Evolutionary conservation across 1,284 basidiomycete genomes (phyloP), one percentile per base, ranked within the genome.

Genomic region (Irpex rosettiformis): DNA sequence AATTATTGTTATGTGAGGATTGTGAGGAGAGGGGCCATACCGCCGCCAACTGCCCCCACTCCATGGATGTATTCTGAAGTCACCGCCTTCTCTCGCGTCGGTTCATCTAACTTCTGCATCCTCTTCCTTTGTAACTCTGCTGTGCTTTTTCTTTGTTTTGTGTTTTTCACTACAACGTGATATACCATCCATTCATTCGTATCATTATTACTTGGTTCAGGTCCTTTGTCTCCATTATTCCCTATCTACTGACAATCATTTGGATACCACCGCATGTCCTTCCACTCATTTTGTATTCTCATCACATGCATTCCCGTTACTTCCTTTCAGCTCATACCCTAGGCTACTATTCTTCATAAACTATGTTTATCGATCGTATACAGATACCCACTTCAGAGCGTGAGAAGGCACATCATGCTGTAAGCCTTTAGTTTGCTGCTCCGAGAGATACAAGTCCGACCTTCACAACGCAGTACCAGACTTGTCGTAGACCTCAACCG

Each of bases 61-160:
- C 90, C 13, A 71, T 86, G 70, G 90, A 93, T 70, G 88, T 93
- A 54, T 93, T 93, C 72, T 93, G 70, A 70, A 24, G n/a, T n/a
- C n/a, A n/a, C n/a, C 22, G 13, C 49, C 45, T 18, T 24, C 6
- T 27, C 7, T 8, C 33, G 43, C 43, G 13, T 33, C 24, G 8
- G 37, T 57, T n/a, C 42, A 52, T 45, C 5, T 27, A 42, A 8
- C 40, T 49, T 24, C 24, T 22, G 40, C 13, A n/a, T 43, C 13
- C 29, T 3, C 18, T 22, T 42, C 22, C 3, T 22, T 24, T 22
- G 2, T 16, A n/a, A 29, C 43, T 52, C 21, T 16, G n/a, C 52
- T 22, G 47, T 55, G 7, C 43, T 51, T 18, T 11, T 10, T 51
- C 13, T 27, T 24, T 27, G 25, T n/a, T 24, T 27, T 7, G 11